Base-by-base conservation (phyloP, 176 grass and related monocot species). In the Guadua angustifolia region DNA sequence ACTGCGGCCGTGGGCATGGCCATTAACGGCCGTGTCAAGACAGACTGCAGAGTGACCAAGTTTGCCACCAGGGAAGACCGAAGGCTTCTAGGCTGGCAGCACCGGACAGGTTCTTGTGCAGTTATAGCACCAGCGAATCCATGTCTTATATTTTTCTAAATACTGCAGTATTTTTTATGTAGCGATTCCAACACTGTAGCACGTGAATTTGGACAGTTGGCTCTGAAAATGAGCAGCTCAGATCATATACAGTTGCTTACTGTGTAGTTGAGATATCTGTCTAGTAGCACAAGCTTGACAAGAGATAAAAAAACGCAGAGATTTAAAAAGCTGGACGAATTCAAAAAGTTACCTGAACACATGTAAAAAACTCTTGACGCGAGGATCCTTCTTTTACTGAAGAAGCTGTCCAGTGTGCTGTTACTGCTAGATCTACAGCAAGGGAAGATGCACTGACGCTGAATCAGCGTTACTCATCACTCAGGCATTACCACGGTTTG, bases 331-430 rank as follows among this genome's bases (percentile, higher is more conserved):
- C 8, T 58, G 53, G 39, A 44, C 38, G 60, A 21, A 46, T n/a
- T 16, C 3, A 14, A 39, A 21, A 62, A 4, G 21, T 63, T 21
- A 86, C 45, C 24, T 51, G 18, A 17, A 46, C 12, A 57, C 56
- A 21, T 40, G 44, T 40, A 78, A 62, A 9, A 62, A 61, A 78
- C 44, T 78, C 22, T 78, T 42, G 21, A 26, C n/a, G 75, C 3
- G 46, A 29, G 40, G 22, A 78, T 78, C 57, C 57, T 78, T 78
- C 75, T 43, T 63, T 63, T 58, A 58, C 55, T 22, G 55, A 45
- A 58, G 19, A 21, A 19, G 21, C 21, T 58, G 55, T 10, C 10
- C 55, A 7, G 21, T 58, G 19, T 4, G 22, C 55, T 58, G 55
- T 22, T 58, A 7, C 7, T 58, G 3, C 53, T 7, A 7, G 53